These are phyloP conservation scores for Chrysoporthe austroafricana DNA, from an alignment of 2,329 filamentous ascomycete species.

Conservation along the genomic window DNA sequence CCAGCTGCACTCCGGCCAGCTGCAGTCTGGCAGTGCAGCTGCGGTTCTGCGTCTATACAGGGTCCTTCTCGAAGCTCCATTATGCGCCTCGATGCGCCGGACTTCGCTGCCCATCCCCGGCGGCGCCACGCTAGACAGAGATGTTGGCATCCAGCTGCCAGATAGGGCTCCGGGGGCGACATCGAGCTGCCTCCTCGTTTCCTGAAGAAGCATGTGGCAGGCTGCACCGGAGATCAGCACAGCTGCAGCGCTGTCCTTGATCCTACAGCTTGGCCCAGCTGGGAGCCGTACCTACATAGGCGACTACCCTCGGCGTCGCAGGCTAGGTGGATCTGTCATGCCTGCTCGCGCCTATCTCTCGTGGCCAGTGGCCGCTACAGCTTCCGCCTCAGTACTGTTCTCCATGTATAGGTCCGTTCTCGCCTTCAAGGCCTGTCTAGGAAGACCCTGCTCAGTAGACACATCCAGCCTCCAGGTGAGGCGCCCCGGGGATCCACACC, in stretches of 20 bases:
- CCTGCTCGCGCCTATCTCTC: not conserved
- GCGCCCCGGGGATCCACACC: conserved; percentile 14
- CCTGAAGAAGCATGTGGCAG: conserved; percentile 19
- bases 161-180: conserved; percentile 13
- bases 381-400: no score
- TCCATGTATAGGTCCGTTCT: not conserved
- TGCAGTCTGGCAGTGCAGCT: not conserved
- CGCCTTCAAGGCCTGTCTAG: not conserved
- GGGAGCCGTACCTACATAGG: not conserved
- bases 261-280: not conserved
- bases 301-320: not conserved
- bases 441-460: not conserved
- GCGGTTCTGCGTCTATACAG: no score
- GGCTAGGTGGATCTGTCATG: conserved; percentile 11
- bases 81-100: not conserved
- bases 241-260: not conserved
- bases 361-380: not conserved
- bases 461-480: not conserved
- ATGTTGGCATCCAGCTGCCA: conserved; percentile 7
- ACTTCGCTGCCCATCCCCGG: conserved; percentile 5
- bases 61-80: conserved; percentile 11
- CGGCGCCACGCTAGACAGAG: not conserved
- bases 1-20: not conserved
- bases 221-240: conserved; percentile 3
- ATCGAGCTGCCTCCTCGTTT: not conserved